Evolutionary conservation across 2,329 filamentous ascomycete species (phyloP).

Genomic region (Sordariomycetes sp.): DNA sequence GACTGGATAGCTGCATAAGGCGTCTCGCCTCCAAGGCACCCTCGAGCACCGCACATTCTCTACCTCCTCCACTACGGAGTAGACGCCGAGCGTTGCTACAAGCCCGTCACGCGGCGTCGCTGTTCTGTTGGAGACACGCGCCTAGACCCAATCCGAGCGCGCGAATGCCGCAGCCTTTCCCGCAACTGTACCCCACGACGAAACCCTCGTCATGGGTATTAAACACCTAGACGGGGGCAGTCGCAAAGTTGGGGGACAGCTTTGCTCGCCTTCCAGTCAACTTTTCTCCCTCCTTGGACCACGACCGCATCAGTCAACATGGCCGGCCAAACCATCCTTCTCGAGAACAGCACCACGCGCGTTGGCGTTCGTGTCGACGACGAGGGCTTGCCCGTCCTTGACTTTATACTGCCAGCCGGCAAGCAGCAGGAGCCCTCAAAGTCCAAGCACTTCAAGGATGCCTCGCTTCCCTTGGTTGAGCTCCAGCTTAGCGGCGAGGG

Average conservation of each 20-base stretch:
- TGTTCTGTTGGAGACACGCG: too few relatives aligned
- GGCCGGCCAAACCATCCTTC: conserved; percentile 1
- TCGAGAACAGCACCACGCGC: conserved; percentile 2
- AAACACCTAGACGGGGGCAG: too few relatives aligned
- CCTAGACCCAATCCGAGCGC: too few relatives aligned
- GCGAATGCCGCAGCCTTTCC: too few relatives aligned
- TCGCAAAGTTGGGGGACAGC: too few relatives aligned
- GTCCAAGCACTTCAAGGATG: conserved; percentile 2
- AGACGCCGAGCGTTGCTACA: too few relatives aligned
- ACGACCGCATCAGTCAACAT: not conserved
- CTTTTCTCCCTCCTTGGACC: not conserved
- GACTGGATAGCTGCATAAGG: too few relatives aligned
- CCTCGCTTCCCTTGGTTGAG: conserved; percentile 10
- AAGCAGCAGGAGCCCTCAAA: not conserved
- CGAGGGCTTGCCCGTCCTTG: conserved; percentile 1
- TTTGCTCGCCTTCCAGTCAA: not conserved
- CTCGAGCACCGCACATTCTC: too few relatives aligned
- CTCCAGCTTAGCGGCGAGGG: conserved; percentile 15
- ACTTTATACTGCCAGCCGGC: conserved; percentile 1
- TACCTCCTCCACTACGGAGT: too few relatives aligned
- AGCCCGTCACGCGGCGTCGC: too few relatives aligned
- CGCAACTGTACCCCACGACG: too few relatives aligned
- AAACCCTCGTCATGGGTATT: not conserved
- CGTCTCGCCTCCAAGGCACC: too few relatives aligned
- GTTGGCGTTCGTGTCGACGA: conserved; percentile 1